Conservation (phyloP, 148 eudicot species). For the Silene uniflora region DNA sequence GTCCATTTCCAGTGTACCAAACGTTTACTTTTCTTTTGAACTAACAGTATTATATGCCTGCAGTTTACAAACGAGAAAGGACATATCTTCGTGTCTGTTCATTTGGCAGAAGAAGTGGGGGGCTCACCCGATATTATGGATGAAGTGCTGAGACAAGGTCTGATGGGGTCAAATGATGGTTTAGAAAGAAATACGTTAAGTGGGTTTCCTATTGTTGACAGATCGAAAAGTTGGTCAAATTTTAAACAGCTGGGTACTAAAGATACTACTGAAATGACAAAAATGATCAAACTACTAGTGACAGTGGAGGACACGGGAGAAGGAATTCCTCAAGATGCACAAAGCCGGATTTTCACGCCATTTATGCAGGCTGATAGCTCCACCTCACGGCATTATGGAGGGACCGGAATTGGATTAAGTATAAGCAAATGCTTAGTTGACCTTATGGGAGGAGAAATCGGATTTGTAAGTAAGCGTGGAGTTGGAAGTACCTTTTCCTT, state of each 20-base stretch:
- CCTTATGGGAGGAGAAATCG: conserved; percentile 93
- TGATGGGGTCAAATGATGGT: conserved; percentile 23
- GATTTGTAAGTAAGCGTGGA: conserved; percentile 63
- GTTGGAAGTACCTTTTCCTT: conserved; percentile 85
- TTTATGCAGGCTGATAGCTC: conserved; percentile 99
- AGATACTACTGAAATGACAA: conserved; percentile 26
- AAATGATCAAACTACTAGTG: conserved; percentile 50
- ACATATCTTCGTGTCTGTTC: conserved; percentile 83
- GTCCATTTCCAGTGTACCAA: no score
- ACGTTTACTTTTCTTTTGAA: neutral
- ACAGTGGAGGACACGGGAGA: conserved; percentile 91
- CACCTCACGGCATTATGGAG: conserved; percentile 86
- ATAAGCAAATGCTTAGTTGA: conserved; percentile 81
- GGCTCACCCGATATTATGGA: conserved; percentile 40
- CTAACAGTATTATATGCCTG: conserved; percentile 11
- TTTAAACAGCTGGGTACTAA: conserved; percentile 35
- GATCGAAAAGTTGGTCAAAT: conserved; percentile 62
- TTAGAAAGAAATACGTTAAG: conserved; percentile 50
- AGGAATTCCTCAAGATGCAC: conserved; percentile 76
- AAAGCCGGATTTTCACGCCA: conserved; percentile 66
- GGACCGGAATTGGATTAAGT: conserved; percentile 97
- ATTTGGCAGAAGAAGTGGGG: conserved; percentile 67
- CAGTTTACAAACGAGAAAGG: conserved; percentile 83
- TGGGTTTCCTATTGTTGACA: conserved; percentile 65
- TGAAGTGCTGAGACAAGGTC: conserved; percentile 50